Evolutionary conservation across 441 rosid genomes (phyloP), one percentile per base, ranked within the genome.

Genomic region (Erodium texanum): DNA sequence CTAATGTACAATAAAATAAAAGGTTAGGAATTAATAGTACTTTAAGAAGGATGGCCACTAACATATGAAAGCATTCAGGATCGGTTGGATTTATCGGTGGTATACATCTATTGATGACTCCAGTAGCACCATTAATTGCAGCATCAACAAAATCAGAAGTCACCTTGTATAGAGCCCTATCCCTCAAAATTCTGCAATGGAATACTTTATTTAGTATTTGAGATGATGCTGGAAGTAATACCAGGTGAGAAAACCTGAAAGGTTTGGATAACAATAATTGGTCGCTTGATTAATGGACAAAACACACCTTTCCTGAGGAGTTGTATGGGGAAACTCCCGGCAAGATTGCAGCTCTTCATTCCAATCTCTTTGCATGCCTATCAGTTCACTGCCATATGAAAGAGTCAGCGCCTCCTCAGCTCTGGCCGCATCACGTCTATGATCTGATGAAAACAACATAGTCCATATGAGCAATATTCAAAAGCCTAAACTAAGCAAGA

Each of bases 341-440:
- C 98, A 96, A 70, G 99, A 90, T 80, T 96, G 98, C 86, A 96
- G 79, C 82, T 96, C 98, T 78, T 96, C 99, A 36, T 96, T 96
- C 99, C 99, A 96, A 81, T 96, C 99, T 78, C 98, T 89, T 81
- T 93, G 99, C 99, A 96, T 93, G 65, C 98, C 98, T 75, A 93
- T 89, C 70, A 96, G 78, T 79, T 96, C 99, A 79, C 97, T 90
- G 58, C 97, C 97, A 85, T 85, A 96, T n/a, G 99, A 93, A 81
- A 91, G 98, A 70, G 92, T 90, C 70, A 96, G 77, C 56, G 97
- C 86, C 83, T 89, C 88, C 81, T 96, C 99, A 0, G 99, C 97
- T 83, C 99, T 87, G 3, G 98, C 97, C 7, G 99, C 92, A 84
- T 96, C 98, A 65, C 93, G 96, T 75, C 77, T 87, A 82, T 96